phyloP scores from a whole-genome alignment of 805 yeast genomes.

The Hanseniaspora occidentalis region DNA sequence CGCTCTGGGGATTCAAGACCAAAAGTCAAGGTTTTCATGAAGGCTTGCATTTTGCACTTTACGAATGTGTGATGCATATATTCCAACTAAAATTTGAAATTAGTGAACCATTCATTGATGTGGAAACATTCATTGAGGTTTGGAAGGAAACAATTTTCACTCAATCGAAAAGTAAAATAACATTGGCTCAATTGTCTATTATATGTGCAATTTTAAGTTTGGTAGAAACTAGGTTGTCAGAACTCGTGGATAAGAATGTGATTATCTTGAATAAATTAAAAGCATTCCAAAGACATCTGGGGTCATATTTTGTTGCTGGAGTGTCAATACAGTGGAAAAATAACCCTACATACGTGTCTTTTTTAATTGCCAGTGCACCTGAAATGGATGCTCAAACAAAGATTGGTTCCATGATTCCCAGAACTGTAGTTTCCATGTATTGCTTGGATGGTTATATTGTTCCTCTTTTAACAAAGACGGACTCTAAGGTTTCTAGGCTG shows the following conservation, averaged over 20 bases:
- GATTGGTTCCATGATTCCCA: no score
- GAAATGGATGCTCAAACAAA: neutral
- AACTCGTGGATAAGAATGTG: neutral
- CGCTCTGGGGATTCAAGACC: no score
- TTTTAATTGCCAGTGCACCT: neutral
- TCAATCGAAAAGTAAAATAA: no score
- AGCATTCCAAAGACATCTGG: neutral
- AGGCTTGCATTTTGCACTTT: neutral
- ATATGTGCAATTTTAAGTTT: neutral
- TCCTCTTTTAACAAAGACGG: no score
- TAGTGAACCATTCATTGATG: neutral
- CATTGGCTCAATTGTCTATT: neutral
- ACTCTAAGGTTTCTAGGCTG: no score
- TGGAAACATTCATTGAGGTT: neutral
- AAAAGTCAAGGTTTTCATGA: no score
- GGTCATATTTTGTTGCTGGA: neutral
- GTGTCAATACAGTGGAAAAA: neutral
- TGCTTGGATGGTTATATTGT: no score
- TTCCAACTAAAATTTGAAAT: neutral
- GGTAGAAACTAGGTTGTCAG: neutral
- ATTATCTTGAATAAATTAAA: neutral
- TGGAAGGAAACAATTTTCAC: no score
- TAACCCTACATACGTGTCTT: neutral
- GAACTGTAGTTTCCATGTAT: no score
- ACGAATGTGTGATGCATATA: neutral